These are phyloP conservation scores for Rhipidocladum racemiflorum DNA, from an alignment of 176 grass and related monocot genomes.

Conservation along the genomic window DNA sequence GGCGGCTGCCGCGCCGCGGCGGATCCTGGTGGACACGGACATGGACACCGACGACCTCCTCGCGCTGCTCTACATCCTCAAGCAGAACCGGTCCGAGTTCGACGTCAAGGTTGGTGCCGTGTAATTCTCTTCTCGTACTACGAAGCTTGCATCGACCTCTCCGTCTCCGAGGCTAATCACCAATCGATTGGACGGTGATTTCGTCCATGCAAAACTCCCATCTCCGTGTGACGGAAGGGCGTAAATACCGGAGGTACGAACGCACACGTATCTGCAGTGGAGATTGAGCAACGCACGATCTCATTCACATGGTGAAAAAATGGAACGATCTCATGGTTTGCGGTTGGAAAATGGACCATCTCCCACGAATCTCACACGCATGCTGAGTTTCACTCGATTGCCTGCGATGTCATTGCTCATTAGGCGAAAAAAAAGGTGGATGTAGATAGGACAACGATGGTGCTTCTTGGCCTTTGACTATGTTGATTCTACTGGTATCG, in stretches of 20 bases:
- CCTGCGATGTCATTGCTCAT: constrained; percentile 13
- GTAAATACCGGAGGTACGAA: too few relatives aligned
- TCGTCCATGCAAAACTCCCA: background rate
- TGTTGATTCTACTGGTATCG: background rate
- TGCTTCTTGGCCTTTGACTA: constrained; percentile 39
- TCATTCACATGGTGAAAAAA: background rate
- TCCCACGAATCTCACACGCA: constrained; percentile 8
- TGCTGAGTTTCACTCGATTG: constrained; percentile 2
- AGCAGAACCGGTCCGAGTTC: constrained; percentile 69
- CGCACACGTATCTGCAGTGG: too few relatives aligned
- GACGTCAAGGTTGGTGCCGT: constrained; percentile 56
- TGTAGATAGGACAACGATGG: constrained; percentile 24
- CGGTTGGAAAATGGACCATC: background rate
- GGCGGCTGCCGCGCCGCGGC: constrained; percentile 9
- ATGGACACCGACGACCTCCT: constrained; percentile 85
- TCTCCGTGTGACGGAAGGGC: background rate
- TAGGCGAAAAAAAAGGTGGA: background rate
- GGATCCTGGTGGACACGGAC: constrained; percentile 86
- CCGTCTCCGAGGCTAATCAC: background rate
- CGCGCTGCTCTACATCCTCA: constrained; percentile 80
- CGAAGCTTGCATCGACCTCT: background rate
- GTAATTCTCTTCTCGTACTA: background rate
- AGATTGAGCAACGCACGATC: background rate
- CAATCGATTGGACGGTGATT: background rate
- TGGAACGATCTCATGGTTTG: background rate